phyloP scores from a whole-genome alignment of 1,284 basidiomycete genomes.

The Chondrostereum purpureum region DNA sequence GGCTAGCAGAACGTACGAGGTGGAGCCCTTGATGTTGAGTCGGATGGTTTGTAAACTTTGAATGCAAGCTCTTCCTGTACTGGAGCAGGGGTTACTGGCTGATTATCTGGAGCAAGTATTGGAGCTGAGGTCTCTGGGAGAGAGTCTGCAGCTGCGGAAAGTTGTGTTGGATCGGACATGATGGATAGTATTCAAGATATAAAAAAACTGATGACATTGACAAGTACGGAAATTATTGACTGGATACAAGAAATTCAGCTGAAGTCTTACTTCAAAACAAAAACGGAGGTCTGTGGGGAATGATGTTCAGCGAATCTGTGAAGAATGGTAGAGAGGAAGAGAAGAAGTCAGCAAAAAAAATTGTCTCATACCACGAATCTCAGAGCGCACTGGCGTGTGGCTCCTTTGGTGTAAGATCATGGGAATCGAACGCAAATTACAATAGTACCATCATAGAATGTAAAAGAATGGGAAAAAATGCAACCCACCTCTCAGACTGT shows the following conservation, averaged over 20 bases:
- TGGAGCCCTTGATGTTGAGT: constrained; percentile 10
- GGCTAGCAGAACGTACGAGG: constrained; percentile 10
- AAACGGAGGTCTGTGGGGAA: not conserved
- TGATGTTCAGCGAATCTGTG: constrained; percentile 1
- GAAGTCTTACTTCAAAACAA: not conserved
- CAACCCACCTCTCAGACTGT: too few relatives aligned
- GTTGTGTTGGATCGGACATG: constrained; percentile 15
- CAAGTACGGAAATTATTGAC: constrained; percentile 11
- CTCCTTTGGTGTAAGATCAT: constrained; percentile 58
- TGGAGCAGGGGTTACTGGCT: not conserved
- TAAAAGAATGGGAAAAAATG: too few relatives aligned
- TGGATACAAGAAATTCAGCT: not conserved
- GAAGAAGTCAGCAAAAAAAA: constrained; percentile 35
- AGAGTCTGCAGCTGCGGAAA: constrained; percentile 4
- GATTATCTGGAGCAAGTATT: not conserved
- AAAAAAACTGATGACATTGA: constrained; percentile 4
- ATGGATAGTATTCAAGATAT: too few relatives aligned
- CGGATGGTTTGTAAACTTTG: constrained; percentile 43
- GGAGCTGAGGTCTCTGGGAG: not conserved
- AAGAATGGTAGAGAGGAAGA: constrained; percentile 11
- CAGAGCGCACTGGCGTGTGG: constrained; percentile 68
- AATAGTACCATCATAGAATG: constrained; percentile 44
- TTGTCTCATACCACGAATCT: constrained; percentile 66
- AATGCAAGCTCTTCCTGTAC: constrained; percentile 21
- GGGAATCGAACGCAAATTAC: constrained; percentile 84